Evolutionary conservation across 1,139 yeast species (phyloP).

Genomic region (Zygoascus sp.): DNA sequence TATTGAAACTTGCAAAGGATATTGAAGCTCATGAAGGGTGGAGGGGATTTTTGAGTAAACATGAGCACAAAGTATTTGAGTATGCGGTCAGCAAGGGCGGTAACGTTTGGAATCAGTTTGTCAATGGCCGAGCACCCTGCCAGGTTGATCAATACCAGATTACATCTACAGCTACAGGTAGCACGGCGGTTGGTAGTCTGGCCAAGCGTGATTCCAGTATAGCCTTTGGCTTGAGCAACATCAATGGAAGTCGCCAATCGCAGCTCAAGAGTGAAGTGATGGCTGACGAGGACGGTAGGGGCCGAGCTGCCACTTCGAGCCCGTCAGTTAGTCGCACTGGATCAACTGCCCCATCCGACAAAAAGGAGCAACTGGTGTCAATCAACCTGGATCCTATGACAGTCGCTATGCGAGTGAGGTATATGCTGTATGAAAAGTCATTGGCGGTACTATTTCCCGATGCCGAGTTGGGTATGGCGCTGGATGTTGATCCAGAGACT

Average conservation of each 20-base stretch:
- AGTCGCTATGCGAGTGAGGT: conserved; percentile 39
- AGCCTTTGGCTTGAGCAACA: neutral
- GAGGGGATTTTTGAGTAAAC: conserved; percentile 37
- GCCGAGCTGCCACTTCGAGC: conserved; percentile 6
- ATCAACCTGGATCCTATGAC: conserved; percentile 32
- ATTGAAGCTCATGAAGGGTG: conserved; percentile 38
- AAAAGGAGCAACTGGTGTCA: conserved; percentile 14
- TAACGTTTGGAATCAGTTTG: conserved; percentile 34
- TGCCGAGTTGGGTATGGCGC: conserved; percentile 17
- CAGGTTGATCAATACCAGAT: conserved; percentile 15
- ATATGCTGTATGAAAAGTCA: conserved; percentile 39
- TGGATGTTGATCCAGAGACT: conserved; percentile 29
- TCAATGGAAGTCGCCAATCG: neutral
- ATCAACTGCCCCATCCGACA: conserved; percentile 10
- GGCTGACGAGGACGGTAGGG: conserved; percentile 3
- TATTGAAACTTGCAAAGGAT: conserved; percentile 36
- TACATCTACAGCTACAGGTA: neutral
- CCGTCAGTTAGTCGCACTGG: conserved; percentile 8
- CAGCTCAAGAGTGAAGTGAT: conserved; percentile 8
- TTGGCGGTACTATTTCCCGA: conserved; percentile 33
- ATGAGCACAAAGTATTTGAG: conserved; percentile 37
- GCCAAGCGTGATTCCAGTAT: neutral
- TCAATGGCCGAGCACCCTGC: conserved; percentile 33
- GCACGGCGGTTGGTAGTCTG: neutral
- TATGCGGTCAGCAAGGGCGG: conserved; percentile 33